Base-by-base conservation (phyloP, 768 basidiomycete genomes). In the Clathrus columnatus region DNA sequence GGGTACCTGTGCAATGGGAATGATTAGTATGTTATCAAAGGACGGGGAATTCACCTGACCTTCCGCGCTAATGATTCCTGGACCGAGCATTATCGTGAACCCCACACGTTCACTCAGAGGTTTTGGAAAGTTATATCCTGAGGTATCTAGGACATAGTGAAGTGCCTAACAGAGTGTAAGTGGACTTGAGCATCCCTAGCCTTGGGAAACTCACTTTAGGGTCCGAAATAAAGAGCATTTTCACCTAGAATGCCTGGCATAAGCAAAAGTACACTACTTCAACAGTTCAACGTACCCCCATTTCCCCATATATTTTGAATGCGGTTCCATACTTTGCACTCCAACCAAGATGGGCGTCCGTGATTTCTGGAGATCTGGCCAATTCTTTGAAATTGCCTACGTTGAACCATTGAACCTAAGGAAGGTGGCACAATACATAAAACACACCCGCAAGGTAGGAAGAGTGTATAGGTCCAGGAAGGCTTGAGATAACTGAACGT, bases 21-120 rank as follows among this genome's bases (percentile, higher is more conserved):
- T n/a, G n/a, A n/a, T n/a, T n/a, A n/a, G n/a, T n/a, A n/a, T n/a
- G n/a, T n/a, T n/a, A n/a, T n/a, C n/a, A n/a, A n/a, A n/a, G n/a
- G n/a, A n/a, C n/a, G n/a, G n/a, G n/a, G n/a, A n/a, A n/a, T n/a
- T n/a, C n/a, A n/a, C n/a, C n/a, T n/a, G n/a, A 74, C 79, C 75
- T 61, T 81, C 77, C 27, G 79, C 78, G 76, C 76, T 79, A 8
- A 76, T 67, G 28, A 81, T 66, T 4, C 80, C 79, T n/a, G 75
- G 72, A 29, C 79, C 80, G 66, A 76, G 76, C 21, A 78, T 59
- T 27, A 80, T 67, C 2, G 75, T 69, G 29, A 75, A 77, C 41
- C 78, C 72, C 57, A 77, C 73, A 30, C 74, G 42, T 18, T 3
- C 21, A 11, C 26, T 18, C 51, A 18, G 10, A 4, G 41, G 16